A percentile compares a stretch with the other conserved stretches of the same genome.
phyloP scores from a whole-genome alignment of 805 yeast genomes.

The Geotrichum ghanense region DNA sequence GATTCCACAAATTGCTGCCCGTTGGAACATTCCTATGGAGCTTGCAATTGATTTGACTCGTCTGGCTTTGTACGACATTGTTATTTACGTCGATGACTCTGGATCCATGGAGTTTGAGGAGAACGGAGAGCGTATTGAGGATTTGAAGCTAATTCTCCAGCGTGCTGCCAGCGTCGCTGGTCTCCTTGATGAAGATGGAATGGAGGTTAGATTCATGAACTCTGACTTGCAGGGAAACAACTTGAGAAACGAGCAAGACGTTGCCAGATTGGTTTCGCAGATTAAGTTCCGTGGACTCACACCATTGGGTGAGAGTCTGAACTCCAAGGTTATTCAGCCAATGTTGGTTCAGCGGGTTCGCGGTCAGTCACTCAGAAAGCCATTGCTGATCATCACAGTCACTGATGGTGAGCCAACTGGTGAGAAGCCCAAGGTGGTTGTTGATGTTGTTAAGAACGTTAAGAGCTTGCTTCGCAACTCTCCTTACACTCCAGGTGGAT shows the following conservation, averaged over 20 bases:
- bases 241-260: slow-evolving; percentile 17
- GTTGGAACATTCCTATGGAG: slow-evolving; percentile 21
- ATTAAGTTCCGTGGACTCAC: slow-evolving; percentile 20
- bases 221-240: slow-evolving; percentile 15
- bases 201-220: slow-evolving; percentile 23
- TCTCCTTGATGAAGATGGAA: slow-evolving; percentile 21
- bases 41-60: slow-evolving; percentile 21
- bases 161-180: slow-evolving; percentile 21
- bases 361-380: slow-evolving; percentile 16
- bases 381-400: slow-evolving; percentile 20
- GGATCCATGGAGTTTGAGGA: slow-evolving; percentile 26
- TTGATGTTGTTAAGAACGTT: slow-evolving; percentile 16
- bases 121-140: slow-evolving; percentile 24
- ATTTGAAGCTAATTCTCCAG: slow-evolving; percentile 20
- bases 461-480: slow-evolving; percentile 15
- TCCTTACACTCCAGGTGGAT: slow-evolving; percentile 21
- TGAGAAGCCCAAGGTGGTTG: slow-evolving; percentile 16
- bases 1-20: slow-evolving; percentile 14
- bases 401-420: slow-evolving; percentile 26
- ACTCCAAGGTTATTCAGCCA: slow-evolving; percentile 20
- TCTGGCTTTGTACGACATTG: slow-evolving; percentile 23
- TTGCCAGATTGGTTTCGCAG: slow-evolving; percentile 13
- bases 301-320: slow-evolving; percentile 19
- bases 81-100: slow-evolving; percentile 22
- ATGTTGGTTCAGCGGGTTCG: slow-evolving; percentile 17